A percentile compares a stretch with the other conserved stretches of the same genome.
phyloP scores from a whole-genome alignment of 1,284 basidiomycete species.

The Hortiboletus rubellus region DNA sequence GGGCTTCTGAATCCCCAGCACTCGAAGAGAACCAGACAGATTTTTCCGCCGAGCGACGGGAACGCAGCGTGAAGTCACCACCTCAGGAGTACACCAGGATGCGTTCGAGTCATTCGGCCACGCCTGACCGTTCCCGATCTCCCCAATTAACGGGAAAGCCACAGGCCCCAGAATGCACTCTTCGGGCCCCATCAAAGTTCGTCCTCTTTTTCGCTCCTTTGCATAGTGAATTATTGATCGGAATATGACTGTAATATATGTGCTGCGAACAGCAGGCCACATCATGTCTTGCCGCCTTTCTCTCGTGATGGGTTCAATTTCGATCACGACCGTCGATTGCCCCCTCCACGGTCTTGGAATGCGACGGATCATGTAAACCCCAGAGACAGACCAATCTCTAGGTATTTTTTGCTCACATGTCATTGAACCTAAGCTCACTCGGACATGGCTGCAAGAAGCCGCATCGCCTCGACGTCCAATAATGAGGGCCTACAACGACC shows the following conservation, averaged over 20 bases:
- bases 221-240: conserved; percentile 27
- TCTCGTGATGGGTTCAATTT: conserved; percentile 36
- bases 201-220: conserved; percentile 14
- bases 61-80: conserved; percentile 17
- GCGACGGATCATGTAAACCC: conserved; percentile 20
- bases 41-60: conserved; percentile 16
- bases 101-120: conserved; percentile 20
- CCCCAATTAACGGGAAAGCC: conserved; percentile 21
- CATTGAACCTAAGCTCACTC: conserved; percentile 19
- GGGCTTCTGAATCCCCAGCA: conserved; percentile 34
- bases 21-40: conserved; percentile 24
- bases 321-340: conserved; percentile 38
- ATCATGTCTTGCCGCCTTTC: conserved; percentile 36
- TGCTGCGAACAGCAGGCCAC: conserved; percentile 33
- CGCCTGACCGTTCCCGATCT: conserved; percentile 22
- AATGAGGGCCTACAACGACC: conserved; percentile 34
- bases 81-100: conserved; percentile 23
- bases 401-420: conserved; percentile 22
- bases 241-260: conserved; percentile 21
- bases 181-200: conserved; percentile 30
- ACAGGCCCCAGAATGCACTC: conserved; percentile 23
- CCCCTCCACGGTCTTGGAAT: conserved; percentile 36
- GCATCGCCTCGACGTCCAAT: conserved; percentile 25
- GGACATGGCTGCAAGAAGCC: conserved; percentile 22
- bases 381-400: conserved; percentile 29